These are phyloP conservation scores for Phytophthora hybrid DNA, from an alignment of 352 stramenopile genomes.

Conservation along the genomic window DNA sequence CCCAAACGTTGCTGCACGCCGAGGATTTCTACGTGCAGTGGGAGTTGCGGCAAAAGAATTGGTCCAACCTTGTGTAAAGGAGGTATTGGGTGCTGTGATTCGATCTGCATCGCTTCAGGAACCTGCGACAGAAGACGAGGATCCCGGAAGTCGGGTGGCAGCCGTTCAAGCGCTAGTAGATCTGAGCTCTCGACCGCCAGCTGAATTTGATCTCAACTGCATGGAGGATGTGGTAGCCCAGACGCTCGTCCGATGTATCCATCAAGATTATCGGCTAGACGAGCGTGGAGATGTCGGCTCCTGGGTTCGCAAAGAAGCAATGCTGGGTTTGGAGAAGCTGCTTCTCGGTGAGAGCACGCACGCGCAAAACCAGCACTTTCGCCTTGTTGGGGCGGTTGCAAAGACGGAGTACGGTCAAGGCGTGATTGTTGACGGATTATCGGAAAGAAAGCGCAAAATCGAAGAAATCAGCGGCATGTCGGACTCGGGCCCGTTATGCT, in stretches of 20 bases:
- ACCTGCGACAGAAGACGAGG: slow-evolving; percentile 77
- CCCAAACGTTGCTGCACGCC: slow-evolving; percentile 68
- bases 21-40: slow-evolving; percentile 62
- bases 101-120: slow-evolving; percentile 52
- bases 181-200: slow-evolving; percentile 69
- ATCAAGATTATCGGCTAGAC: slow-evolving; percentile 97
- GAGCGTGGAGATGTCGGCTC: slow-evolving; percentile 98
- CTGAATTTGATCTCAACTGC: slow-evolving; percentile 53
- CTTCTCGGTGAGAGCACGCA: slow-evolving; percentile 53
- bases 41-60: slow-evolving; percentile 65
- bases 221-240: slow-evolving; percentile 77
- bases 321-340: slow-evolving; percentile 91
- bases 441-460: slow-evolving; percentile 37
- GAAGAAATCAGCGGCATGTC: slow-evolving; percentile 25
- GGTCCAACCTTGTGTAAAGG: slow-evolving; percentile 64
- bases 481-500: slow-evolving; percentile 49
- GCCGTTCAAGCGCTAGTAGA: slow-evolving; percentile 92
- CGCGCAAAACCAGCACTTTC: slow-evolving; percentile 43
- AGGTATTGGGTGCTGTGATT: slow-evolving; percentile 49
- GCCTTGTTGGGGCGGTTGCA: slow-evolving; percentile 44
- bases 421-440: slow-evolving; percentile 50
- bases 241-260: slow-evolving; percentile 85
- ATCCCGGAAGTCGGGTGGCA: slow-evolving; percentile 96
- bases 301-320: slow-evolving; percentile 96
- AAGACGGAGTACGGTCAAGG: slow-evolving; percentile 54